phyloP scores from a whole-genome alignment of 441 rosid genomes.

The Sinapis alba region DNA sequence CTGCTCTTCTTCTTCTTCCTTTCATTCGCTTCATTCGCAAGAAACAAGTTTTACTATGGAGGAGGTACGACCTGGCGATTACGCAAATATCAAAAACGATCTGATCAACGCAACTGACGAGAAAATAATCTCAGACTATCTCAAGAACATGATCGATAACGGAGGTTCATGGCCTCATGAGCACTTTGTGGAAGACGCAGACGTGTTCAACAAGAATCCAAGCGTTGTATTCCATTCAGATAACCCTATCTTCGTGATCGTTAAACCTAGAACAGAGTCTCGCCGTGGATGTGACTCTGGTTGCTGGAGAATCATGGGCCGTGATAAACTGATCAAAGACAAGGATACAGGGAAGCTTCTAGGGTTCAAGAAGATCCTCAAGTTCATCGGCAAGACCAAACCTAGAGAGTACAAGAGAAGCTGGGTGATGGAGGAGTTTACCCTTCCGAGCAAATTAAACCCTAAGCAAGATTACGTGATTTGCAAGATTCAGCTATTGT shows the following conservation, averaged over 20 bases:
- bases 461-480: background rate
- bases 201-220: conserved; percentile 9
- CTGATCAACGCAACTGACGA: background rate
- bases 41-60: background rate
- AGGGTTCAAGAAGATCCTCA: background rate
- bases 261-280: background rate
- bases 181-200: background rate
- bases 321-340: background rate
- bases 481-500: background rate
- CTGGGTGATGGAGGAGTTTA: conserved; percentile 13
- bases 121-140: background rate
- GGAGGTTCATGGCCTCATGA: background rate
- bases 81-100: background rate
- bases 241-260: background rate
- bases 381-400: background rate
- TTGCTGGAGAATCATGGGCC: conserved; percentile 3
- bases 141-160: background rate
- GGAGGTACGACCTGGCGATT: background rate
- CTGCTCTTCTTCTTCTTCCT: no score
- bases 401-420: background rate
- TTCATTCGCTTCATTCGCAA: no score
- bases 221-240: background rate
- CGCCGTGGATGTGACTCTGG: background rate
- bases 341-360: background rate
- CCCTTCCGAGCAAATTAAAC: background rate